Evolutionary conservation across 208 protist species (phyloP).

Genomic region (Trypanosoma lewisi): DNA sequence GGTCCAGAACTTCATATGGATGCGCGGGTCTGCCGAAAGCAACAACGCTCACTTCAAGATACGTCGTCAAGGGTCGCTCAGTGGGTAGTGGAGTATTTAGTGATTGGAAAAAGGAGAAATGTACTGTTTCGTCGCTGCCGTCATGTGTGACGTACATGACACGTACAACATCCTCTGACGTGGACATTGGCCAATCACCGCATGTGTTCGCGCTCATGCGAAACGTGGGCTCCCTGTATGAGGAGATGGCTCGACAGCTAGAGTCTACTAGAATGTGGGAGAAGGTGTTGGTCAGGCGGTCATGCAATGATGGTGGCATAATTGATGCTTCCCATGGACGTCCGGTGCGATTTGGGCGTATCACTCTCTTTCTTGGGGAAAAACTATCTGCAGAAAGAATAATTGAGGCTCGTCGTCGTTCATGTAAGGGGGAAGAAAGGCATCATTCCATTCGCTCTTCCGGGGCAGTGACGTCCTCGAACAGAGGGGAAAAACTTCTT

Average conservation of each 20-base stretch:
- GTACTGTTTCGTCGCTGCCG: background rate
- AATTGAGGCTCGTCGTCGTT: conserved; percentile 37
- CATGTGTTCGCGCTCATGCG: conserved; percentile 34
- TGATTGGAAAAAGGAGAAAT: background rate
- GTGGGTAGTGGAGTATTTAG: background rate
- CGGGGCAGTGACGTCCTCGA: background rate
- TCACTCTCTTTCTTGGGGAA: conserved; percentile 64
- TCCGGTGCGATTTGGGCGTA: conserved; percentile 38
- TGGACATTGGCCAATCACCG: background rate
- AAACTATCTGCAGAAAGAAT: conserved; percentile 62
- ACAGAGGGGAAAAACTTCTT: conserved; percentile 26
- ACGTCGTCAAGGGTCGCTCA: background rate
- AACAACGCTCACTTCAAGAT: background rate
- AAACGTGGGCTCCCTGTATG: conserved; percentile 71
- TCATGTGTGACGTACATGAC: background rate
- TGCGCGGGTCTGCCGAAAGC: background rate
- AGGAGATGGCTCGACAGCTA: conserved; percentile 70
- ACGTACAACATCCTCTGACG: background rate
- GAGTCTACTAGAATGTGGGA: conserved; percentile 51
- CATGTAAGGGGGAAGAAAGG: background rate
- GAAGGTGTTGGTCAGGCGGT: conserved; percentile 27
- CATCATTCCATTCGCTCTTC: background rate
- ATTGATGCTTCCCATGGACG: conserved; percentile 29
- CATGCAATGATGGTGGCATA: conserved; percentile 23
- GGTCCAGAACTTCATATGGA: background rate